phyloP scores from a whole-genome alignment of 2,329 filamentous ascomycete species.

The Fusarium begoniae region DNA sequence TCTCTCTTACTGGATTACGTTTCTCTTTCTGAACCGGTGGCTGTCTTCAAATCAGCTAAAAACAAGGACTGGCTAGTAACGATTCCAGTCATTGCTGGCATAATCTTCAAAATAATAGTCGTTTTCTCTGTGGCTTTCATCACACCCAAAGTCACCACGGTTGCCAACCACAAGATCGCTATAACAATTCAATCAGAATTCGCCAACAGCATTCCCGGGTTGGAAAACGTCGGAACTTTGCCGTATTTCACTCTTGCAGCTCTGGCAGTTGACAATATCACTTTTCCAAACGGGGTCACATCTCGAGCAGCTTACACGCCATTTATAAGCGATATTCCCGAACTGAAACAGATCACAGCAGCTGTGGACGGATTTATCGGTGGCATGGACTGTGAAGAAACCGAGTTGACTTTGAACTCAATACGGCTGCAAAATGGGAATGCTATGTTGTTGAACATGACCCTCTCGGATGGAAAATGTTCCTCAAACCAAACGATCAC shows the following conservation, averaged over 20 bases:
- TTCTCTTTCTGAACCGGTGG: slow-evolving; percentile 43
- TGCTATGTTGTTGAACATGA: slow-evolving; percentile 43
- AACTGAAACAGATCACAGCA: slow-evolving; percentile 41
- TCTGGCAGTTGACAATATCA: slow-evolving; percentile 43
- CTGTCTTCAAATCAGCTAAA: slow-evolving; percentile 41
- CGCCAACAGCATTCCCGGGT: slow-evolving; percentile 35
- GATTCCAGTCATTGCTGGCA: slow-evolving; percentile 35
- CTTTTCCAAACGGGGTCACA: slow-evolving; percentile 47
- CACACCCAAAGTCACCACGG: slow-evolving; percentile 43
- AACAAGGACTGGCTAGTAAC: slow-evolving; percentile 50
- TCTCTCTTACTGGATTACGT: slow-evolving; percentile 51
- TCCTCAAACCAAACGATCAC: slow-evolving; percentile 27
- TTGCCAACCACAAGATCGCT: slow-evolving; percentile 34
- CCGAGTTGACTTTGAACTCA: slow-evolving; percentile 36
- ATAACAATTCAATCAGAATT: slow-evolving; percentile 45
- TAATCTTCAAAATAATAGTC: slow-evolving; percentile 48
- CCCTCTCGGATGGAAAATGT: slow-evolving; percentile 37
- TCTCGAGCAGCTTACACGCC: slow-evolving; percentile 48
- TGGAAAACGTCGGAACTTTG: slow-evolving; percentile 40
- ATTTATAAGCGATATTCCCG: slow-evolving; percentile 41
- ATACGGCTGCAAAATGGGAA: slow-evolving; percentile 29
- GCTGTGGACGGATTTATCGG: slow-evolving; percentile 49
- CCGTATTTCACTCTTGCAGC: slow-evolving; percentile 48
- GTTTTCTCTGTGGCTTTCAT: slow-evolving; percentile 51
- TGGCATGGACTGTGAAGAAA: slow-evolving; percentile 46